Evolutionary conservation across 257 asterid species (phyloP).

Genomic region (Anisodus acutangulus): DNA sequence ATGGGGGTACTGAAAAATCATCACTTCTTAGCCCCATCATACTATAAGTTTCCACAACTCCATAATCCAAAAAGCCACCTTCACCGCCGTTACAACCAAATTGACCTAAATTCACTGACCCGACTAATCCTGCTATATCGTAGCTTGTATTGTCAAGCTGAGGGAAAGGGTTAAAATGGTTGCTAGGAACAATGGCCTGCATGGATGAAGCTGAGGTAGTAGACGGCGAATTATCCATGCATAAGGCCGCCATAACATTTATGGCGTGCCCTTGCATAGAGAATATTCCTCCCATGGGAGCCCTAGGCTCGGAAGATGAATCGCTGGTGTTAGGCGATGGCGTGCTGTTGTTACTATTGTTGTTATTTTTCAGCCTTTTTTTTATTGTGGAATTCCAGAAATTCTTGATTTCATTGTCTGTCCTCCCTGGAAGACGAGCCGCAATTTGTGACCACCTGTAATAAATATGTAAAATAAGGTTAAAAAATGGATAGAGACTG

Average conservation of each 20-base stretch:
- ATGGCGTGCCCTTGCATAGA: slow-evolving; percentile 76
- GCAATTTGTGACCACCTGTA: slow-evolving; percentile 96
- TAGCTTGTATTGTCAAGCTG: slow-evolving; percentile 23
- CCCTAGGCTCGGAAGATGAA: slow-evolving; percentile 50
- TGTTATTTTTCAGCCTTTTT: slow-evolving; percentile 63
- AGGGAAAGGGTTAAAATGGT: slow-evolving; percentile 62
- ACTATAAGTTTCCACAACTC: slow-evolving; percentile 50
- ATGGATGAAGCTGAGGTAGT: slow-evolving; percentile 60
- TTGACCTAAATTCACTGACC: slow-evolving; percentile 33
- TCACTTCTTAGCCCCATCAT: slow-evolving; percentile 67
- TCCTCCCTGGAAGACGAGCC: slow-evolving; percentile 88
- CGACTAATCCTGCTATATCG: neutral
- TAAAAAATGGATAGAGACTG: neutral
- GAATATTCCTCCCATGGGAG: slow-evolving; percentile 39
- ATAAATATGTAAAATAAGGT: neutral
- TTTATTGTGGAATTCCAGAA: slow-evolving; percentile 92
- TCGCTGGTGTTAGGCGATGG: slow-evolving; percentile 60
- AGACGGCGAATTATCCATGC: slow-evolving; percentile 61
- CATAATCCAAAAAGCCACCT: slow-evolving; percentile 46
- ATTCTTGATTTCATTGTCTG: slow-evolving; percentile 91
- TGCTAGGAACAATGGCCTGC: slow-evolving; percentile 39
- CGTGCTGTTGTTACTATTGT: slow-evolving; percentile 19
- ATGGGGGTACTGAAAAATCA: slow-evolving; percentile 56
- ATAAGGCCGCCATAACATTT: slow-evolving; percentile 32
- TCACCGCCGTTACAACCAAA: slow-evolving; percentile 24